phyloP scores from a whole-genome alignment of 2,329 filamentous ascomycete species.

The Lecanicillium sp. region DNA sequence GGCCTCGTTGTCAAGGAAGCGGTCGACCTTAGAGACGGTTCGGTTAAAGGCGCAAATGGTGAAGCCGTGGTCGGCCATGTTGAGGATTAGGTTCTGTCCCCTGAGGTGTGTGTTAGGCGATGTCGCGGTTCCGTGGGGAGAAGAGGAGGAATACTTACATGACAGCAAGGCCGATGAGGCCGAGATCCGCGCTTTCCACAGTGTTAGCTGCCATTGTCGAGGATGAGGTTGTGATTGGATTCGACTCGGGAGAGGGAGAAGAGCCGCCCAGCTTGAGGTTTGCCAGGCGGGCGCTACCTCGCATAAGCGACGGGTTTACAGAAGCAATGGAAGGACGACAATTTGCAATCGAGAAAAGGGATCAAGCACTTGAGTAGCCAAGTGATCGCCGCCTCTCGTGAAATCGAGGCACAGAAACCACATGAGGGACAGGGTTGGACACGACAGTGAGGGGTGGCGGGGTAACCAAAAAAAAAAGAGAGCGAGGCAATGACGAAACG shows the following conservation, averaged over 20 bases:
- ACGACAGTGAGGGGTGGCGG: conserved; percentile 5
- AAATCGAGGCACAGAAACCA: no score
- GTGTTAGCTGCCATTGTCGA: conserved; percentile 44
- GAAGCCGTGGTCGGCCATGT: conserved; percentile 87
- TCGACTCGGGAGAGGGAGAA: conserved; percentile 21
- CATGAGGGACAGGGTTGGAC: no score
- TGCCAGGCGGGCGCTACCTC: conserved; percentile 62
- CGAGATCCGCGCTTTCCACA: conserved; percentile 70
- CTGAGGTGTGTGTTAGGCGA: conserved; percentile 23
- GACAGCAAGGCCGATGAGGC: conserved; percentile 87
- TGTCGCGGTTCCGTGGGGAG: conserved; percentile 1
- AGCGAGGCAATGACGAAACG: conserved; percentile 15
- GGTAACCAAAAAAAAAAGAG: conserved; percentile 14
- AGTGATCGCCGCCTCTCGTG: no score
- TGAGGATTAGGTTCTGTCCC: conserved; percentile 82
- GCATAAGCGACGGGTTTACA: conserved; percentile 8
- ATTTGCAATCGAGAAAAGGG: no score
- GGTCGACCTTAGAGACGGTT: conserved; percentile 96
- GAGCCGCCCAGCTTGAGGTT: conserved; percentile 56
- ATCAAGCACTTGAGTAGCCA: no score
- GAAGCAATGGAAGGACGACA: background rate
- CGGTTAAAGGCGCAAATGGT: conserved; percentile 98
- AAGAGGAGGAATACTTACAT: conserved; percentile 48
- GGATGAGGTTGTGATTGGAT: conserved; percentile 35
- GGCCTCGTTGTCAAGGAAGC: conserved; percentile 83